phyloP scores from a whole-genome alignment of 108 stramenopile genomes.

The Cyclotella baltica region DNA sequence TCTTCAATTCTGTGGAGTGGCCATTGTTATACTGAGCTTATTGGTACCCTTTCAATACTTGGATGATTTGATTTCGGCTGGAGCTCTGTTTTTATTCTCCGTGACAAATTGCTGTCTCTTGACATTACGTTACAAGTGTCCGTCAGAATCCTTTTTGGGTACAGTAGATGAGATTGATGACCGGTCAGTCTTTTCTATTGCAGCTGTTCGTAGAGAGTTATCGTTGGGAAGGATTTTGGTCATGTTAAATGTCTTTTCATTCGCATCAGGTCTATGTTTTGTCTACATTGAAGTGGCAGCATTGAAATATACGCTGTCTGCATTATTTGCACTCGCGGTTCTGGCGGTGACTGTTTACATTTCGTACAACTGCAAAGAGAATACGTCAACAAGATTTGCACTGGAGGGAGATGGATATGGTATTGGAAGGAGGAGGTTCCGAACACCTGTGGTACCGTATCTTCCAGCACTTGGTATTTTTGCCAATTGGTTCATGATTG shows the following conservation, averaged over 20 bases:
- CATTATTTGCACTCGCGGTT: conserved; percentile 25
- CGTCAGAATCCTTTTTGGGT: conserved; percentile 35
- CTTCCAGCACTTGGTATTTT: conserved; percentile 82
- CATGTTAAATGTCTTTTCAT: conserved; percentile 37
- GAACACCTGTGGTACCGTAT: conserved; percentile 77
- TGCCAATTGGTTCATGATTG: conserved; percentile 88
- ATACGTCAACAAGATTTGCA: conserved; percentile 12
- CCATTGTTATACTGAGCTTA: conserved; percentile 71
- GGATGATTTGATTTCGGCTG: conserved; percentile 85
- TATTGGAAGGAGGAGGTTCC: conserved; percentile 50
- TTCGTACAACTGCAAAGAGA: conserved; percentile 22
- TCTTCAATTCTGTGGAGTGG: conserved; percentile 50
- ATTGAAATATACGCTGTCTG: conserved; percentile 26
- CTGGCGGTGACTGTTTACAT: conserved; percentile 32
- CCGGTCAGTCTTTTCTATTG: conserved; percentile 30
- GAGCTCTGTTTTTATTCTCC: conserved; percentile 71
- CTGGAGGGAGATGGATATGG: conserved; percentile 37
- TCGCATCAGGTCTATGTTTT: conserved; percentile 35
- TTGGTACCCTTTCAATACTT: conserved; percentile 88
- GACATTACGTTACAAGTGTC: conserved; percentile 36
- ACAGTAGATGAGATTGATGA: conserved; percentile 16
- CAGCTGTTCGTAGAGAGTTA: conserved; percentile 15
- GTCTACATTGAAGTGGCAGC: conserved; percentile 17
- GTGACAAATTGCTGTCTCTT: conserved; percentile 64
- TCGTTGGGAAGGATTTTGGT: conserved; percentile 38